Evolutionary conservation across 2,329 filamentous ascomycete genomes (phyloP), one percentile per base, ranked within the genome.

Genomic region (Parastagonospora nodorum): DNA sequence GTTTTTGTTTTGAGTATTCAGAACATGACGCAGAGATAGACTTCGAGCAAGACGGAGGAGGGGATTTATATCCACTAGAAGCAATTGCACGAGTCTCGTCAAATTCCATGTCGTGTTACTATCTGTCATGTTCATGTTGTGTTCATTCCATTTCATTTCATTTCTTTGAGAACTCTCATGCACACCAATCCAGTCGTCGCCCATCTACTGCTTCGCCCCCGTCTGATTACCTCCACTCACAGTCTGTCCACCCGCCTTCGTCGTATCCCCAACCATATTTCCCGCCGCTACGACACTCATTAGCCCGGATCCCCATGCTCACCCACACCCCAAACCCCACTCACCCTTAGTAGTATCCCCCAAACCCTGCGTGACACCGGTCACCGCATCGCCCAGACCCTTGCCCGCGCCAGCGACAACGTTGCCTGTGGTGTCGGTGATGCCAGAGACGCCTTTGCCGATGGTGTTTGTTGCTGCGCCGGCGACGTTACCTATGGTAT

Each of bases 281-380:
- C 68, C 68, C 0, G 66, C 68, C 31, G 68, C 67, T 69, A 44
- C 5, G 9, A 24, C 16, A 8, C 14, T 5, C 11, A 12, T 63
- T 43, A 66, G 53, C 41, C 19, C 30, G 33, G 19, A 30, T 11
- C 19, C 2, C 33, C 16, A 16, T n/a, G 1, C 29, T 29, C 2
- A 8, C 28, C n/a, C 35, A 32, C 9, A 14, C 8, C 8, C n/a
- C 27, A 10, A 8, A 8, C 9, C 16, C 5, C 10, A 55, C 64
- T 8, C 52, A 68, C 68, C 63, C 41, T 72, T 72, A 0, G 66
- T 72, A 2, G 69, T 73, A 48, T 74, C 71, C 0, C 71, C 71
- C 14, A 71, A 14, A 0, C 69, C 71, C 40, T 63, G 51, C 7
- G 68, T 72, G 5, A 74, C 57, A 0, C 71, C 71, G 8, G 62